Evolutionary conservation across 257 asterid genomes (phyloP).

Genomic region (Plectranthus barbatus): DNA sequence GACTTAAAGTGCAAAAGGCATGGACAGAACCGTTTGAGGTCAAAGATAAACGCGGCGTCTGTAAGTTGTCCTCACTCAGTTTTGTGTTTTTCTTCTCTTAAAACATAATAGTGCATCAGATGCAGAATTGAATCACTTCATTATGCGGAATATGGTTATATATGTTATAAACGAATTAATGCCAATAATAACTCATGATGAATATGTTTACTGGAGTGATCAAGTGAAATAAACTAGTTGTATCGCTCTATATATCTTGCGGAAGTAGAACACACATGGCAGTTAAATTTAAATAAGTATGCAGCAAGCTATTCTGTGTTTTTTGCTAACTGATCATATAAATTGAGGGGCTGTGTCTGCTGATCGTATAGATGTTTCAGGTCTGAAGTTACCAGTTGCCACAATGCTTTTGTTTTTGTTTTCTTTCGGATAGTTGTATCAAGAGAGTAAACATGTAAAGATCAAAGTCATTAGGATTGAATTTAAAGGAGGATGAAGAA

Average conservation of each 20-base stretch:
- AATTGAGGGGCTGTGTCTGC: too few relatives aligned
- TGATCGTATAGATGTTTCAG: neutral
- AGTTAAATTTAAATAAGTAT: neutral
- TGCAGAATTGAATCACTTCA: too few relatives aligned
- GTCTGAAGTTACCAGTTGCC: too few relatives aligned
- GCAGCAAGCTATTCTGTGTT: too few relatives aligned
- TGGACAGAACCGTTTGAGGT: too few relatives aligned
- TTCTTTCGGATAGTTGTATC: neutral
- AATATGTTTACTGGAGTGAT: neutral
- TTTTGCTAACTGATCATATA: neutral
- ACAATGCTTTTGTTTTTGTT: neutral
- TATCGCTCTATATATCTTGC: too few relatives aligned
- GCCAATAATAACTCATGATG: neutral
- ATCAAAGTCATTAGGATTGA: neutral
- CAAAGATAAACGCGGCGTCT: conserved; percentile 27
- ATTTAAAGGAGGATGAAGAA: neutral
- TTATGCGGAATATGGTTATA: too few relatives aligned
- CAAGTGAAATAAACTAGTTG: neutral
- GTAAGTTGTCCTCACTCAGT: conserved; percentile 22
- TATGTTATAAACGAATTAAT: too few relatives aligned
- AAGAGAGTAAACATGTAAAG: neutral
- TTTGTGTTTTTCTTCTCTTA: neutral
- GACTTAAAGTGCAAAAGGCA: conserved; percentile 17
- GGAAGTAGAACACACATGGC: too few relatives aligned
- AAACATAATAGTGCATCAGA: too few relatives aligned